Evolutionary conservation across 345 rosid species (phyloP), one percentile per base, ranked within the genome.

Genomic region (Gossypioides kirkii): DNA sequence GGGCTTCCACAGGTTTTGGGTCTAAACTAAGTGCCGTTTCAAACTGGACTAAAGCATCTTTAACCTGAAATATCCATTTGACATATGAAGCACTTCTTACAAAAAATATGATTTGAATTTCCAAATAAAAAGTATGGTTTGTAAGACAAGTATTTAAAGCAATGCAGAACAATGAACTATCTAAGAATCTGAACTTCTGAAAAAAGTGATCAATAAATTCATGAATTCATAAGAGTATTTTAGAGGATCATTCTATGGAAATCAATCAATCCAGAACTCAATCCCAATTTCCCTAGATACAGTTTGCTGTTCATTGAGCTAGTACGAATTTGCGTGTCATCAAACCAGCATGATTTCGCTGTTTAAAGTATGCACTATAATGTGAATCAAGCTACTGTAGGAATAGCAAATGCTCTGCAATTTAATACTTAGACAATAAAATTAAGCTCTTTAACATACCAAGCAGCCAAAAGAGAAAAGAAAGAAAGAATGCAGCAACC

Each of bases 21-120:
- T 91, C 79, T 75, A 95, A 80, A 78, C 76, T 87, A 73, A 92
- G 85, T 14, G 97, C 96, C 14, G 82, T 87, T 76, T 95, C 98
- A 85, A 92, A 95, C 80, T 85, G 90, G 58, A 76, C 66, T 73
- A 95, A 80, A 61, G 97, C 97, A 79, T 95, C 98, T 80, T 85
- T 95, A 55, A 95, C 97, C 96, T 92, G 87, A 69, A 80, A 83
- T 61, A 75, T 22, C 65, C 53, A 71, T 50, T 47, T 25, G 41
- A 46, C 41, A 14, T 49, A 28, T 36, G 18, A 72, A 9, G 43
- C 18, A 50, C 58, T 50, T 26, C 10, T 42, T 62, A 62, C 8
- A 50, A 46, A 42, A 46, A 52, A 1, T 3, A 62, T 17, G 42
- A 64, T 54, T 14, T 65, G 3, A 71, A 49, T 47, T 16, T n/a